Conservation (phyloP, 2,329 filamentous ascomycete genomes). For the Cercospora canescens region DNA sequence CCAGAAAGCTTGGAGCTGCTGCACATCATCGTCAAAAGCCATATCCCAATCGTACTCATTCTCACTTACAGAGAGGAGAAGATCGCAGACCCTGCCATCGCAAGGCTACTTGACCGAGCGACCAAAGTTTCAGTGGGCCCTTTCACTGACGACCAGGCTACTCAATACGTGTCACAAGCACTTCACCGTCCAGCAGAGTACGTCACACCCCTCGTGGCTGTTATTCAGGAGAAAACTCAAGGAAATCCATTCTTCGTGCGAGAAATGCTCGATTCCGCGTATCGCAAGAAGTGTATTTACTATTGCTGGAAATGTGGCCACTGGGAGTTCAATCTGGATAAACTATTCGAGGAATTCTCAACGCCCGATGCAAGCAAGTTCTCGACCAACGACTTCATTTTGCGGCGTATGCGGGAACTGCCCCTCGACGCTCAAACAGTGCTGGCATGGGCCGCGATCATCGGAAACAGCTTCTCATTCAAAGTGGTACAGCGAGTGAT, state of each 20-base stretch:
- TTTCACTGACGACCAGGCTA: slow-evolving; percentile 75
- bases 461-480: slow-evolving; percentile 84
- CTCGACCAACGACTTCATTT: slow-evolving; percentile 80
- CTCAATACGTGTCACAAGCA: slow-evolving; percentile 78
- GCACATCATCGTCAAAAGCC: slow-evolving; percentile 73
- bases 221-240: slow-evolving; percentile 83
- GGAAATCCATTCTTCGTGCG: slow-evolving; percentile 93
- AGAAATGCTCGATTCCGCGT: slow-evolving; percentile 85
- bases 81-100: slow-evolving; percentile 38
- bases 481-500: slow-evolving; percentile 75
- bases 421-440: slow-evolving; percentile 73
- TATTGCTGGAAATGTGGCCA: slow-evolving; percentile 81
- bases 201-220: slow-evolving; percentile 69
- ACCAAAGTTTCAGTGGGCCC: slow-evolving; percentile 73
- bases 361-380: slow-evolving; percentile 76
- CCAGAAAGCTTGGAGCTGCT: slow-evolving; percentile 83
- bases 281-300: slow-evolving; percentile 84
- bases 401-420: slow-evolving; percentile 73
- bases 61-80: slow-evolving; percentile 60
- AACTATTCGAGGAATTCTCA: slow-evolving; percentile 81
- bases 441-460: slow-evolving; percentile 79
- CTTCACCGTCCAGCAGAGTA: slow-evolving; percentile 70
- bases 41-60: slow-evolving; percentile 79
- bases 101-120: slow-evolving; percentile 41
- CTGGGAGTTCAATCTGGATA: slow-evolving; percentile 85